Evolutionary conservation across 2,329 filamentous ascomycete species (phyloP).

Genomic region (Monosporascus sp.): DNA sequence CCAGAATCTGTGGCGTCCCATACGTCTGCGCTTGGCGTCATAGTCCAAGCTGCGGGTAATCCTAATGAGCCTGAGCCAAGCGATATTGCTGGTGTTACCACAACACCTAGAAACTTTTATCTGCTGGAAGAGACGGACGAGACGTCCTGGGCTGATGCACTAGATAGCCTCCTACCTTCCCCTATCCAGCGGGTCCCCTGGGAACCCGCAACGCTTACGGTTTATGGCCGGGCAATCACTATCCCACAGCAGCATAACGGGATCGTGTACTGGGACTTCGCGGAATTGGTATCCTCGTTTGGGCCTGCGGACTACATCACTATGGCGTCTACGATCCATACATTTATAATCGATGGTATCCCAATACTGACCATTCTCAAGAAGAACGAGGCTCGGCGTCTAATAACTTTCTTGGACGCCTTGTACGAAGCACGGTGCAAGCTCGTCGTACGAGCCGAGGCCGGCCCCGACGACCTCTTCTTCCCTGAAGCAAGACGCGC

Average conservation of each 20-base stretch:
- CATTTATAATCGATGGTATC: slow-evolving; percentile 66
- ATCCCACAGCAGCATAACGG: slow-evolving; percentile 56
- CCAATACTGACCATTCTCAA: slow-evolving; percentile 61
- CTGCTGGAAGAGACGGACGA: slow-evolving; percentile 20
- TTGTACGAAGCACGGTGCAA: slow-evolving; percentile 79
- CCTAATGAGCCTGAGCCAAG: slow-evolving; percentile 1
- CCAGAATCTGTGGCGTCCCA: slow-evolving; percentile 5
- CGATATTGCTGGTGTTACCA: slow-evolving; percentile 5
- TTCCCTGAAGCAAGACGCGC: slow-evolving; percentile 56
- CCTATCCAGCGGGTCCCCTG: slow-evolving; percentile 26
- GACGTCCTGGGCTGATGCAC: slow-evolving; percentile 19
- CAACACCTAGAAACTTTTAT: slow-evolving; percentile 25
- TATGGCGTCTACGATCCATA: slow-evolving; percentile 74
- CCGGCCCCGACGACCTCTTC: slow-evolving; percentile 68
- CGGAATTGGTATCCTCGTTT: slow-evolving; percentile 61
- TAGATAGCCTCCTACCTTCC: slow-evolving; percentile 7
- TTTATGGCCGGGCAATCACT: slow-evolving; percentile 59
- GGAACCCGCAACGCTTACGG: slow-evolving; percentile 38
- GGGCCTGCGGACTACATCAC: slow-evolving; percentile 81
- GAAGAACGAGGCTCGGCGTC: slow-evolving; percentile 75
- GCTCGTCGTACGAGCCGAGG: slow-evolving; percentile 62
- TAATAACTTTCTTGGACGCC: slow-evolving; percentile 77
- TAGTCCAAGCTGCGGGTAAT: background rate
- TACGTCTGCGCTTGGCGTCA: background rate
- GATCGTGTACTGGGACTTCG: slow-evolving; percentile 61